Evolutionary conservation across 2,329 filamentous ascomycete species (phyloP), one percentile per base, ranked within the genome.

Genomic region (Akanthomyces lecanii): DNA sequence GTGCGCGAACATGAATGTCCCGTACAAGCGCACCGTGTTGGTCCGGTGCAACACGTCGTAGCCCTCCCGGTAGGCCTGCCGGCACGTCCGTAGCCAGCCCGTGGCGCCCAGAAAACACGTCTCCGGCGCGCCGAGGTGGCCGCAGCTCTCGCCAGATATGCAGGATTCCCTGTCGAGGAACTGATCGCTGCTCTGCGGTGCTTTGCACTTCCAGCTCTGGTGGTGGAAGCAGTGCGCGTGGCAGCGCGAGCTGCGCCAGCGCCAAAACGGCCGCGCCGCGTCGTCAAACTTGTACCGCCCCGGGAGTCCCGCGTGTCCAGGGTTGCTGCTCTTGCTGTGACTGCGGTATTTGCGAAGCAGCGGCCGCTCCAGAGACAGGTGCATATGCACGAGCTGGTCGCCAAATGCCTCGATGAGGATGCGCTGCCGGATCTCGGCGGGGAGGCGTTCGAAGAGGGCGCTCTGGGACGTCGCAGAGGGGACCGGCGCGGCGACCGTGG

Each of bases 201-300:
- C 23, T 8, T 23, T 11, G 23, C 11, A 16, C 36, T 12, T 16
- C 56, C 56, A 59, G 21, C 21, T 10, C 8, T n/a, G 23, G 36
- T 51, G 56, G 21, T 25, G 44, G 45, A 50, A 51, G 56, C 56
- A 51, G 11, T n/a, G 5, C 18, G 33, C 50, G 23, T 59, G 56
- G 47, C 56, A 59, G 16, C 12, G 14, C 12, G 56, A 51, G 56
- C 56, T 59, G 23, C 56, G 56, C 56, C 56, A 59, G 56, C 47
- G 30, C 56, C 56, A 59, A 36, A 36, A 38, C 42, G 55, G 55
- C 28, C 12, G 55, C 14, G 55, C 55, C n/a, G 30, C 42, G 3
- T 16, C 18, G 28, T 58, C 55, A 16, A 33, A 58, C 30, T 25
- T 12, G 54, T 36, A 12, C 8, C 21, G 44, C 2, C 30, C 42